These are phyloP conservation scores for Cytospora leucostoma DNA, from an alignment of 2,329 filamentous ascomycete genomes.

Conservation along the genomic window DNA sequence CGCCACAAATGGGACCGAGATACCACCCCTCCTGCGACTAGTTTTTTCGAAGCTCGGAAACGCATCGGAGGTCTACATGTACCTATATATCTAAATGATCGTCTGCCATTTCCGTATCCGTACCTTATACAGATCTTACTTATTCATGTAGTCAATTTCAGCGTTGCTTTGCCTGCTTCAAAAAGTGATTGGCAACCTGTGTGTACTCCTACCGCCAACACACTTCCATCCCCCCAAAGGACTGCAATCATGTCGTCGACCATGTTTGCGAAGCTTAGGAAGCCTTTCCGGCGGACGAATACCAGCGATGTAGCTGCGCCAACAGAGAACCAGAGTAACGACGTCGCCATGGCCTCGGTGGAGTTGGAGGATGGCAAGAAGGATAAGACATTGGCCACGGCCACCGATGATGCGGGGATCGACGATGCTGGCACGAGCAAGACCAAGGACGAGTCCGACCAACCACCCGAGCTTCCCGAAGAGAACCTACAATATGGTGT, in stretches of 20 bases:
- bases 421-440: neutral
- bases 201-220: neutral
- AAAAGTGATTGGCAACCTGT: neutral
- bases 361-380: neutral
- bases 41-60: slow-evolving; percentile 1
- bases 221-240: neutral
- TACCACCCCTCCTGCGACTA: neutral
- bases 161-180: neutral
- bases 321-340: neutral
- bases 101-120: neutral
- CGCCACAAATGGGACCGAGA: neutral
- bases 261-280: neutral
- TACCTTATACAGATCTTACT: neutral
- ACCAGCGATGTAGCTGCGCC: neutral
- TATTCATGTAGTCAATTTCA: neutral
- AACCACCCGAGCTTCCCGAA: slow-evolving; percentile 9
- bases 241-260: neutral
- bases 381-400: neutral
- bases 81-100: neutral
- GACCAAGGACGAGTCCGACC: neutral
- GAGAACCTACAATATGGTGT: slow-evolving; percentile 31
- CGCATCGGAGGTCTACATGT: neutral
- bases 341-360: neutral
- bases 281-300: neutral
- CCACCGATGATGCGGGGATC: neutral